Conservation (phyloP, 1,284 basidiomycete species). For the Erythrobasidium hasegawianum region DNA sequence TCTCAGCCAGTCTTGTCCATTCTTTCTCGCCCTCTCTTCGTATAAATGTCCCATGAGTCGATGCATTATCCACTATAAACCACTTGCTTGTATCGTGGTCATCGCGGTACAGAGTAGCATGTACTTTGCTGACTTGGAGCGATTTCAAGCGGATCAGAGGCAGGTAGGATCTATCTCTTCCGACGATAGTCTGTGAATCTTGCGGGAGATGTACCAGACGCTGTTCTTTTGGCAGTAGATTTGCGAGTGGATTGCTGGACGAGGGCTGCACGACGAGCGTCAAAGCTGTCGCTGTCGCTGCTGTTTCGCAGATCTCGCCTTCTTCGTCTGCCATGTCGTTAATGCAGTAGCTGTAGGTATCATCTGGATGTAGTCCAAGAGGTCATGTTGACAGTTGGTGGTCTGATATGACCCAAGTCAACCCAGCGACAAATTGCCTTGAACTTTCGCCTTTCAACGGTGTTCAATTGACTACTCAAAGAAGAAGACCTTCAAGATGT, state of each 20-base stretch:
- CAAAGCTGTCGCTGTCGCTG: conserved; percentile 10
- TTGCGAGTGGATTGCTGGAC: conserved; percentile 13
- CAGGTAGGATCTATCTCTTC: conserved; percentile 23
- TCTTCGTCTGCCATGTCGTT: no score
- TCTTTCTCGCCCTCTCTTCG: conserved; percentile 7
- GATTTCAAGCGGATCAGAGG: conserved; percentile 28
- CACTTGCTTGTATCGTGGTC: not conserved
- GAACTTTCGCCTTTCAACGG: no score
- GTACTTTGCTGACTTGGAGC: conserved; percentile 19
- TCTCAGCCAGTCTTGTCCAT: conserved; percentile 18
- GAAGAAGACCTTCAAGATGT: no score
- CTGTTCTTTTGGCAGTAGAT: conserved; percentile 19
- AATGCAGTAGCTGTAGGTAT: no score
- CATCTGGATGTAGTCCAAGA: no score
- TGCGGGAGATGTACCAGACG: not conserved
- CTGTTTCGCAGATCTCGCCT: not conserved
- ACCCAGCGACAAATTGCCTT: no score
- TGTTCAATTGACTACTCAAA: no score
- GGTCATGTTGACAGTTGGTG: no score
- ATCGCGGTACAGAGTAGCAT: conserved; percentile 26
- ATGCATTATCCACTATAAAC: conserved; percentile 31
- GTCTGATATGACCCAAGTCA: no score
- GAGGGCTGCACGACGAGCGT: conserved; percentile 20
- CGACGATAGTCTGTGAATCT: conserved; percentile 11
- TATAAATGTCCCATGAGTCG: conserved; percentile 29